Evolutionary conservation across 495 filamentous ascomycete genomes (phyloP).

Genomic region (Astrocystis sublimbata): DNA sequence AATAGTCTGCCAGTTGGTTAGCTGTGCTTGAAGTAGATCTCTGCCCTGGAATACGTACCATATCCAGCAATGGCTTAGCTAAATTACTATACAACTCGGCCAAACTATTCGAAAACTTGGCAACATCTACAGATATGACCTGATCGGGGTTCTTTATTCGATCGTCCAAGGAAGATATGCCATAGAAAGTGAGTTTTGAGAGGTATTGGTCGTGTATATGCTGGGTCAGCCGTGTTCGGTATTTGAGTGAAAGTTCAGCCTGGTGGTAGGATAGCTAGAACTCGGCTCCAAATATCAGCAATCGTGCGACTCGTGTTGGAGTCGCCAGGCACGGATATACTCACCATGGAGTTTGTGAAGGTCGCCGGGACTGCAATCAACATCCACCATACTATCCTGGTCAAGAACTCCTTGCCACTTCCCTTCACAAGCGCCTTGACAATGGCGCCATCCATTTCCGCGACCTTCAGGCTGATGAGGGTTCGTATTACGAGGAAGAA

Average conservation of each 20-base stretch:
- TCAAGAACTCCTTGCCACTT: conserved; percentile 86
- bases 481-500: conserved; percentile 82
- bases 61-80: conserved; percentile 93
- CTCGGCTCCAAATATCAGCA: neutral
- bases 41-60: conserved; percentile 50
- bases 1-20: conserved; percentile 54
- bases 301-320: neutral
- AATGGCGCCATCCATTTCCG: conserved; percentile 88
- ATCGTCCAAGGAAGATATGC: conserved; percentile 91
- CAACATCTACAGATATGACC: conserved; percentile 92
- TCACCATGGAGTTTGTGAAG: conserved; percentile 97
- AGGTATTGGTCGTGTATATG: conserved; percentile 93
- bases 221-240: conserved; percentile 86
- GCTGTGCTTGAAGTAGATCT: neutral
- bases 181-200: conserved; percentile 96
- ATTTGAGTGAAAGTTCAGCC: conserved; percentile 88
- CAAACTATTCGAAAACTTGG: conserved; percentile 91
- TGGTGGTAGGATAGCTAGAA: conserved; percentile 91
- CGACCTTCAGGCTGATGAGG: conserved; percentile 90
- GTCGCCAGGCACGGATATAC: conserved; percentile 39
- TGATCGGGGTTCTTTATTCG: conserved; percentile 99
- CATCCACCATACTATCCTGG: conserved; percentile 97
- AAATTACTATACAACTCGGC: conserved; percentile 96
- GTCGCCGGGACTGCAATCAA: conserved; percentile 94
- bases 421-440: conserved; percentile 90